Conservation (phyloP, 2,329 filamentous ascomycete species). For the Neoscytalidium dimidiatum region DNA sequence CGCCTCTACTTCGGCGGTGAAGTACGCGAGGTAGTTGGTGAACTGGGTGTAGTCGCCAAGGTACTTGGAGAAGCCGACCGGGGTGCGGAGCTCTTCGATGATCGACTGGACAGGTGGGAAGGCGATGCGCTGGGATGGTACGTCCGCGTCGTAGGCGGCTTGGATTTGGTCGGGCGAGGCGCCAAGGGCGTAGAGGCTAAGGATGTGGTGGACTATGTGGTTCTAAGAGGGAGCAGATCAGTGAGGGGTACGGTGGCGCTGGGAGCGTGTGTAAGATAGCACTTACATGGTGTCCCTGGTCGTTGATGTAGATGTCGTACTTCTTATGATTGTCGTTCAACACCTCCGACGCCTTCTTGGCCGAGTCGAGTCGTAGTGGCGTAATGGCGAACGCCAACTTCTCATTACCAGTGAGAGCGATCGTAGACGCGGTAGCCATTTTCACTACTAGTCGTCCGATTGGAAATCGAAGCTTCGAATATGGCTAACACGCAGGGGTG, state of each 20-base stretch:
- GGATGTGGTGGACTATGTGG: constrained; percentile 77
- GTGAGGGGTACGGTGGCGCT: too few species aligned
- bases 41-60: constrained; percentile 69
- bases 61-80: constrained; percentile 56
- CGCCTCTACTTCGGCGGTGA: constrained; percentile 68
- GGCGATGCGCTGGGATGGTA: constrained; percentile 63
- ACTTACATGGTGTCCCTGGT: constrained; percentile 66
- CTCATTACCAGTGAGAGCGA: constrained; percentile 28
- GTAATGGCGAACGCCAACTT: constrained; percentile 49
- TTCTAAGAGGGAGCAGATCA: constrained; percentile 44
- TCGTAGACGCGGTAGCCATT: constrained; percentile 35
- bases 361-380: constrained; percentile 58
- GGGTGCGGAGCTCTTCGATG: constrained; percentile 59
- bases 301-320: constrained; percentile 82
- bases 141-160: constrained; percentile 65
- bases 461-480: too few species aligned
- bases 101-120: constrained; percentile 51
- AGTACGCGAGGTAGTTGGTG: constrained; percentile 74
- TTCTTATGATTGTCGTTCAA: constrained; percentile 74
- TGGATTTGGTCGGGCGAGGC: constrained; percentile 63
- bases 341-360: constrained; percentile 64
- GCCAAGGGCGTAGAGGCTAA: constrained; percentile 75
- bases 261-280: neutral
- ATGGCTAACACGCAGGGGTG: too few species aligned
- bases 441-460: too few species aligned